These are phyloP conservation scores for Elsinoe arachidis DNA, from an alignment of 2,329 filamentous ascomycete genomes.

Conservation along the genomic window DNA sequence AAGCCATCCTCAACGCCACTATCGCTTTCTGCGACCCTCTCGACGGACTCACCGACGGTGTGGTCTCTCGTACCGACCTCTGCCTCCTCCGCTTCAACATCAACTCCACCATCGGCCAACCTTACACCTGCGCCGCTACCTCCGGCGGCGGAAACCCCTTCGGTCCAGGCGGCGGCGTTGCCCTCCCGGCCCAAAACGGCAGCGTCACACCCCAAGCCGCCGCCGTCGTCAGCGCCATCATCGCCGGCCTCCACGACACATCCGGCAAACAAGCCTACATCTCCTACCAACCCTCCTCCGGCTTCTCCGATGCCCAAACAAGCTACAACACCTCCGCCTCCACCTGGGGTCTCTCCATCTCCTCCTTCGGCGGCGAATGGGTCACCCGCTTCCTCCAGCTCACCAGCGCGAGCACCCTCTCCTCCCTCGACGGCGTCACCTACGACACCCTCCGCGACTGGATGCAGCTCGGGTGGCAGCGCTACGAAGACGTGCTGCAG, in stretches of 20 bases:
- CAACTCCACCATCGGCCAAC: constrained; percentile 37
- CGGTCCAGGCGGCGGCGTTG: constrained; percentile 1
- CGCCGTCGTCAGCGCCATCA: constrained; percentile 29
- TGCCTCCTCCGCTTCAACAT: constrained; percentile 41
- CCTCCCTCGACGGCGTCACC: constrained; percentile 39
- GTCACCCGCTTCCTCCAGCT: constrained; percentile 38
- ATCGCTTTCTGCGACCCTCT: constrained; percentile 48
- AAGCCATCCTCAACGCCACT: constrained; percentile 46
- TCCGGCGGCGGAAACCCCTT: constrained; percentile 15
- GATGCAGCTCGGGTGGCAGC: constrained; percentile 43
- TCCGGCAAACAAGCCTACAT: constrained; percentile 35
- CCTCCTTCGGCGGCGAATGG: constrained; percentile 32
- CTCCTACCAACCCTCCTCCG: constrained; percentile 27
- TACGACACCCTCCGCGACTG: constrained; percentile 50
- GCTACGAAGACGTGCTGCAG: constrained; percentile 45
- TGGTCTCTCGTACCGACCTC: constrained; percentile 43
- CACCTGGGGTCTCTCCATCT: constrained; percentile 28
- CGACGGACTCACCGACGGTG: constrained; percentile 47
- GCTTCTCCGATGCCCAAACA: constrained; percentile 29
- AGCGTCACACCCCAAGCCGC: constrained; percentile 27
- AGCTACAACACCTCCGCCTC: constrained; percentile 28
- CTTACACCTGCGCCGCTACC: constrained; percentile 36
- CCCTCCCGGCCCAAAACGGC: constrained; percentile 25
- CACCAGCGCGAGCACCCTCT: constrained; percentile 34
- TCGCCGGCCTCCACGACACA: constrained; percentile 34